A percentile compares a stretch with the other conserved stretches of the same genome.
phyloP scores from a whole-genome alignment of 148 eudicot species.

The Rhododendron williamsianum region DNA sequence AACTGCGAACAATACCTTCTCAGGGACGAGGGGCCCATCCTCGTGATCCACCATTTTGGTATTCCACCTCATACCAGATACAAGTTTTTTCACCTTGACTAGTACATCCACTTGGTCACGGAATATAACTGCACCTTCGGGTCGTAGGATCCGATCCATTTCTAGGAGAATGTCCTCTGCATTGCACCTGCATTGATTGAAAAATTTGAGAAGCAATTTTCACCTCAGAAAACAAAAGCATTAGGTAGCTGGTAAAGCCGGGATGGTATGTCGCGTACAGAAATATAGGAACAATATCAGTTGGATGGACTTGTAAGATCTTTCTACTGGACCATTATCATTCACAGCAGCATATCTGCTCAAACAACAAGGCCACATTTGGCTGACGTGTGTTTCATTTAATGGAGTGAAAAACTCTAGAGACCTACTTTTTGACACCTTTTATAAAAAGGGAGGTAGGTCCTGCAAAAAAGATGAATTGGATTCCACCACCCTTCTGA shows the following conservation, averaged over 20 bases:
- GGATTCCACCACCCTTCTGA: not conserved
- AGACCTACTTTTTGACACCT: not conserved
- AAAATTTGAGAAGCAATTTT: not conserved
- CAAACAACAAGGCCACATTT: no score
- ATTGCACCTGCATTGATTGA: constrained; percentile 27
- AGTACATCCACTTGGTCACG: constrained; percentile 38
- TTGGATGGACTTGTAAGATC: not conserved
- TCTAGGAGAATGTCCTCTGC: constrained; percentile 40
- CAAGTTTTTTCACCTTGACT: constrained; percentile 34
- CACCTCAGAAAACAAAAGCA: not conserved
- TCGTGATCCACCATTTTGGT: constrained; percentile 43
- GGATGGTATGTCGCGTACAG: not conserved
- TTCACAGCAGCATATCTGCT: not conserved
- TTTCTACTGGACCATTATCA: not conserved
- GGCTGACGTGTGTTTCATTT: no score
- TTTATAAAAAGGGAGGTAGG: not conserved
- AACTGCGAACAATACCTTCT: constrained; percentile 38
- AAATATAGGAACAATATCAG: not conserved
- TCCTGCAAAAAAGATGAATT: not conserved
- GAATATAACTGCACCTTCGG: constrained; percentile 43
- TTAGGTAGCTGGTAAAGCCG: not conserved
- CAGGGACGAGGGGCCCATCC: constrained; percentile 38
- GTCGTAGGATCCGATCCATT: constrained; percentile 42
- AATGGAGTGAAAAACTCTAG: not conserved
- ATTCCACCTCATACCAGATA: constrained; percentile 40